phyloP scores from a whole-genome alignment of 768 basidiomycete species.

The Strobilomyces dryophilus region DNA sequence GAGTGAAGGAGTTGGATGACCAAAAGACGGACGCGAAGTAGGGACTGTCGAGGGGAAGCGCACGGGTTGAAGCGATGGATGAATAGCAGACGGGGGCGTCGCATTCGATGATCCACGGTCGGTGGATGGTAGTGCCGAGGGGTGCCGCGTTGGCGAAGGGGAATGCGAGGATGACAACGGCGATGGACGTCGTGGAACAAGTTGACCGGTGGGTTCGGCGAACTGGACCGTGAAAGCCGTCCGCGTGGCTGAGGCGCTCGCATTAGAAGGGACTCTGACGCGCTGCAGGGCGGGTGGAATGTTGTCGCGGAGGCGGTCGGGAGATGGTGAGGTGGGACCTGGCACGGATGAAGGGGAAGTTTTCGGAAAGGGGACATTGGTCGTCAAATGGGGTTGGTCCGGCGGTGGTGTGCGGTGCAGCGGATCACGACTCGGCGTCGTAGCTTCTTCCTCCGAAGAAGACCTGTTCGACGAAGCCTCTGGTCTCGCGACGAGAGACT shows the following conservation, averaged over 20 bases:
- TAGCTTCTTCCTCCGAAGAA: background rate
- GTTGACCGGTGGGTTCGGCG: slow-evolving; percentile 7
- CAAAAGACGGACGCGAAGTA: slow-evolving; percentile 14
- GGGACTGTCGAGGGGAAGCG: slow-evolving; percentile 15
- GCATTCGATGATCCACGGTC: slow-evolving; percentile 9
- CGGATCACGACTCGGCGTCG: slow-evolving; percentile 22
- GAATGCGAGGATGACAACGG: slow-evolving; percentile 7
- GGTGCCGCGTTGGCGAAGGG: background rate
- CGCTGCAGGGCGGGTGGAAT: slow-evolving; percentile 16
- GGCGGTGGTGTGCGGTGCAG: slow-evolving; percentile 24
- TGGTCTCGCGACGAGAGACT: slow-evolving; percentile 38
- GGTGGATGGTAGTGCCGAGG: slow-evolving; percentile 6
- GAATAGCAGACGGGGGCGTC: slow-evolving; percentile 7
- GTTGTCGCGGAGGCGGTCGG: slow-evolving; percentile 10
- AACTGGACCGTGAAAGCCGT: background rate
- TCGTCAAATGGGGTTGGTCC: background rate
- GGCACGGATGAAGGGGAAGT: background rate
- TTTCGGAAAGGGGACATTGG: slow-evolving; percentile 4
- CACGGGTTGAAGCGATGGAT: slow-evolving; percentile 15
- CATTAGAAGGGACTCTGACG: slow-evolving; percentile 19
- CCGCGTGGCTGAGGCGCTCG: background rate
- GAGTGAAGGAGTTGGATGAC: slow-evolving; percentile 12
- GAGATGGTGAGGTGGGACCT: slow-evolving; percentile 10
- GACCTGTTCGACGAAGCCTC: slow-evolving; percentile 5
- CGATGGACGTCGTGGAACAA: slow-evolving; percentile 11